Evolutionary conservation across 345 rosid genomes (phyloP).

Genomic region (Geranium brycei): DNA sequence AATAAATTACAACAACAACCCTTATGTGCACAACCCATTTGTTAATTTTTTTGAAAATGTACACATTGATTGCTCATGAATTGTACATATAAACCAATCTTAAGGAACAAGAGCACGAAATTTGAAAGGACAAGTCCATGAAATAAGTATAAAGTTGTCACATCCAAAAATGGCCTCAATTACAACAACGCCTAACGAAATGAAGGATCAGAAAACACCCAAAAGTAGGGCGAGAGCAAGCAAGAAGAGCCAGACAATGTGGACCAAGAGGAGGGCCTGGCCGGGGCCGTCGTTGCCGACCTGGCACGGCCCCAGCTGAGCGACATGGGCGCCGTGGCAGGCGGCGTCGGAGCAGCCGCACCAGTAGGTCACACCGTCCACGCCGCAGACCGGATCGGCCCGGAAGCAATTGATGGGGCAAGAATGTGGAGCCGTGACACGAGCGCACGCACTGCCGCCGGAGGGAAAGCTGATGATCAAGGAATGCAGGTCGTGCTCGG

Average conservation of each 20-base stretch:
- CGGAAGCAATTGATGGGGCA: slow-evolving; percentile 7
- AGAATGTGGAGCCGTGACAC: too few species aligned
- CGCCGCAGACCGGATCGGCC: slow-evolving; percentile 24
- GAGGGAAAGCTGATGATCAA: not conserved
- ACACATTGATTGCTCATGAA: too few species aligned
- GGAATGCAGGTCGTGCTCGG: not conserved
- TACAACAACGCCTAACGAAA: too few species aligned
- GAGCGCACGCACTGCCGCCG: not conserved
- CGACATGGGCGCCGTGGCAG: slow-evolving; percentile 12
- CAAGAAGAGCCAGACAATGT: slow-evolving; percentile 1
- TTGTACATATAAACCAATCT: too few species aligned
- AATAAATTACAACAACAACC: too few species aligned
- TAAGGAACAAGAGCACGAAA: too few species aligned
- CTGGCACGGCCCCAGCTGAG: slow-evolving; percentile 15
- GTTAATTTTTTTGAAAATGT: too few species aligned
- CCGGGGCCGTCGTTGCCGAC: slow-evolving; percentile 15
- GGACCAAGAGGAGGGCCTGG: slow-evolving; percentile 19
- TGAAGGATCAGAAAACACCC: slow-evolving; percentile 10
- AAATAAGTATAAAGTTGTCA: too few species aligned
- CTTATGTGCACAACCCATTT: too few species aligned
- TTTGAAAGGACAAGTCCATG: too few species aligned
- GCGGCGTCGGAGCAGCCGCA: slow-evolving; percentile 23
- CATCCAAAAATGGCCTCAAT: too few species aligned
- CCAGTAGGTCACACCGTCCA: slow-evolving; percentile 22
- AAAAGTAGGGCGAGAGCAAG: slow-evolving; percentile 13